phyloP scores from a whole-genome alignment of 1,284 basidiomycete species.

The Heterobasidion parviporum region DNA sequence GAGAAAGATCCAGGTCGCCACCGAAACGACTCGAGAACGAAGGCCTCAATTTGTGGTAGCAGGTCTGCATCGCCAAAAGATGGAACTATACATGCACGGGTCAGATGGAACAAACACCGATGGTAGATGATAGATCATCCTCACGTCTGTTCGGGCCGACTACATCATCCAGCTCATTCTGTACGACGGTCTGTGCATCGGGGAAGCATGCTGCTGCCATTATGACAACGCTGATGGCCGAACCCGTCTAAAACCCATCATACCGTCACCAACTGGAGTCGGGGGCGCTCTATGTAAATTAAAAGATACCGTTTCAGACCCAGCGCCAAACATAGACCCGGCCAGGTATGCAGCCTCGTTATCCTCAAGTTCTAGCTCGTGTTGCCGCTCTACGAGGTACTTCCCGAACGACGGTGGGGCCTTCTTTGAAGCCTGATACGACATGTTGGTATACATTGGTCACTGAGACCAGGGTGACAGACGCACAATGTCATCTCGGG shows the following conservation, averaged over 20 bases:
- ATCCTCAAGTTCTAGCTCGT: constrained; percentile 38
- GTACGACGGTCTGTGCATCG: constrained; percentile 43
- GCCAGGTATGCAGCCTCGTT: constrained; percentile 53
- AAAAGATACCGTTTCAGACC: constrained; percentile 43
- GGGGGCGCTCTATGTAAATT: background rate
- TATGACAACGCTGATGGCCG: constrained; percentile 45
- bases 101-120: background rate
- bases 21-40: constrained; percentile 50
- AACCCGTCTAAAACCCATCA: constrained; percentile 30
- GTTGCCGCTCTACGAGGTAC: constrained; percentile 46
- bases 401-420: constrained; percentile 42
- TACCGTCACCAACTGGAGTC: background rate
- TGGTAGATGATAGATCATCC: constrained; percentile 8
- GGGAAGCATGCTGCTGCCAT: constrained; percentile 61
- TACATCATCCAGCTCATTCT: constrained; percentile 51
- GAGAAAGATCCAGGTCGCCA: constrained; percentile 56
- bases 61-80: constrained; percentile 39
- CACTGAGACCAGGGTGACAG: background rate
- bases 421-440: constrained; percentile 24
- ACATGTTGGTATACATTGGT: background rate
- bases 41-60: constrained; percentile 52
- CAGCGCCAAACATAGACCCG: constrained; percentile 58
- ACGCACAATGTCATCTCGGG: constrained; percentile 37
- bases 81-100: constrained; percentile 28
- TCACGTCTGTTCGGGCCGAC: constrained; percentile 45